Evolutionary conservation across 768 basidiomycete genomes (phyloP).

Genomic region (Cystobasidium ongulense): DNA sequence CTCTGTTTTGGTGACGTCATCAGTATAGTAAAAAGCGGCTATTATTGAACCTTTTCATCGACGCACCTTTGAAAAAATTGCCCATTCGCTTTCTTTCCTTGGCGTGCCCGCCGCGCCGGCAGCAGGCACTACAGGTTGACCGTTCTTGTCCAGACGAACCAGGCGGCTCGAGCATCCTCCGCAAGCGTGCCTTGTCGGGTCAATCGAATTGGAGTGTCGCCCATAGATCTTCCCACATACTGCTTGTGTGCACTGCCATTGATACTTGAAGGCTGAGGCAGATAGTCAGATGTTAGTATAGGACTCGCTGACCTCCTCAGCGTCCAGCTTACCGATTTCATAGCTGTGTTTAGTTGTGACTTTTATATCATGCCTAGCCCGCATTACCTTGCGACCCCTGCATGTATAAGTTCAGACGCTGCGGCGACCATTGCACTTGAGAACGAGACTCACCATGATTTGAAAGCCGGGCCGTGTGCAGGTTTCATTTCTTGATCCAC

Average conservation of each 20-base stretch:
- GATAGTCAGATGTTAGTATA: slow-evolving; percentile 42
- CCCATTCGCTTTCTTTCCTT: slow-evolving; percentile 16
- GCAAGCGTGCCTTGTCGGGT: slow-evolving; percentile 44
- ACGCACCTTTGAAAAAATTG: slow-evolving; percentile 11
- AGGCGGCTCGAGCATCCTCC: slow-evolving; percentile 42
- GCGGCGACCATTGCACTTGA: background rate
- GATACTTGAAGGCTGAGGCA: slow-evolving; percentile 44
- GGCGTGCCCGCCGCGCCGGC: background rate
- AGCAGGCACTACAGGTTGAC: background rate
- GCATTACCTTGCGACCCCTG: slow-evolving; percentile 35
- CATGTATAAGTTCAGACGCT: background rate
- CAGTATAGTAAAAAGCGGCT: background rate
- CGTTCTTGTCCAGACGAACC: background rate
- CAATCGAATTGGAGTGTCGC: slow-evolving; percentile 43
- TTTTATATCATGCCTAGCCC: slow-evolving; percentile 39
- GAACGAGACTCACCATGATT: slow-evolving; percentile 44
- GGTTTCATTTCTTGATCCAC: slow-evolving; percentile 46
- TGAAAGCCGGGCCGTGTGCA: slow-evolving; percentile 48
- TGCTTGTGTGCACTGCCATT: slow-evolving; percentile 33
- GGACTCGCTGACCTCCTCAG: too few relatives aligned
- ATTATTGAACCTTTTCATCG: background rate
- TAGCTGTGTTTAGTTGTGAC: slow-evolving; percentile 47
- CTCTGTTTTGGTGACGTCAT: too few relatives aligned
- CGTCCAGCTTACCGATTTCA: slow-evolving; percentile 45
- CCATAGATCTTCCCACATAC: slow-evolving; percentile 17